A percentile compares a stretch with the other conserved stretches of the same genome.
Evolutionary conservation across 768 basidiomycete genomes (phyloP).

Genomic region (Pilatotrama ljubarskyi): DNA sequence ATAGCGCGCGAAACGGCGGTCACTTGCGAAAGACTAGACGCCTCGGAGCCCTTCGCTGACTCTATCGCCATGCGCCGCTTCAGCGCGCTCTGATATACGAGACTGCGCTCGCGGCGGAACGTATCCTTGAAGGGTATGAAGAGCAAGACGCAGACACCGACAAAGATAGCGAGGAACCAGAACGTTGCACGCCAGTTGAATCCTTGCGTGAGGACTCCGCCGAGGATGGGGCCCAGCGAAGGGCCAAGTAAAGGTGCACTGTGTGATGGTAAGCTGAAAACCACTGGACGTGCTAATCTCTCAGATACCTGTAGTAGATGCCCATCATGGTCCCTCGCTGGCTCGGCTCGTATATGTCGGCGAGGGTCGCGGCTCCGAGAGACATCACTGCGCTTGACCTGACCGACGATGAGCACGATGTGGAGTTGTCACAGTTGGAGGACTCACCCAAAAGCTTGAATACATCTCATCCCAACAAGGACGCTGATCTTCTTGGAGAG

Average conservation of each 20-base stretch:
- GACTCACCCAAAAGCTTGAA: constrained; percentile 67
- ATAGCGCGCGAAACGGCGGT: constrained; percentile 16
- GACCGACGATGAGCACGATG: background rate
- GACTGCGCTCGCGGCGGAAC: constrained; percentile 79
- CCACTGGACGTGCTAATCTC: background rate
- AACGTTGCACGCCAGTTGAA: constrained; percentile 82
- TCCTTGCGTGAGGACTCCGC: constrained; percentile 63
- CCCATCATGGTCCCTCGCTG: constrained; percentile 82
- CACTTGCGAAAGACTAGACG: constrained; percentile 28
- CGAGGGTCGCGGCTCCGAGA: constrained; percentile 76
- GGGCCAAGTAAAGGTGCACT: constrained; percentile 78
- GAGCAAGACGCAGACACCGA: constrained; percentile 50
- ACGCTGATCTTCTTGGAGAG: constrained; percentile 53
- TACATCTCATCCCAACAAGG: constrained; percentile 64
- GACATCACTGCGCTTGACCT: constrained; percentile 68
- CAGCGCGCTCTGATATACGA: constrained; percentile 72
- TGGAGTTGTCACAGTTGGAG: background rate
- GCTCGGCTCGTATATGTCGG: constrained; percentile 73
- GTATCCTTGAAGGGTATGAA: constrained; percentile 81
- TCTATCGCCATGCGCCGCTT: constrained; percentile 37
- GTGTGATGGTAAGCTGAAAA: background rate
- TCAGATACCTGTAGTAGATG: constrained; percentile 53
- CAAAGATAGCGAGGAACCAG: constrained; percentile 75
- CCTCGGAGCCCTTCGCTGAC: constrained; percentile 25
- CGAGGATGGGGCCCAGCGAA: constrained; percentile 66